Evolutionary conservation across 2,329 filamentous ascomycete genomes (phyloP), one percentile per base, ranked within the genome.

Genomic region (Pestalotiopsis sp.): DNA sequence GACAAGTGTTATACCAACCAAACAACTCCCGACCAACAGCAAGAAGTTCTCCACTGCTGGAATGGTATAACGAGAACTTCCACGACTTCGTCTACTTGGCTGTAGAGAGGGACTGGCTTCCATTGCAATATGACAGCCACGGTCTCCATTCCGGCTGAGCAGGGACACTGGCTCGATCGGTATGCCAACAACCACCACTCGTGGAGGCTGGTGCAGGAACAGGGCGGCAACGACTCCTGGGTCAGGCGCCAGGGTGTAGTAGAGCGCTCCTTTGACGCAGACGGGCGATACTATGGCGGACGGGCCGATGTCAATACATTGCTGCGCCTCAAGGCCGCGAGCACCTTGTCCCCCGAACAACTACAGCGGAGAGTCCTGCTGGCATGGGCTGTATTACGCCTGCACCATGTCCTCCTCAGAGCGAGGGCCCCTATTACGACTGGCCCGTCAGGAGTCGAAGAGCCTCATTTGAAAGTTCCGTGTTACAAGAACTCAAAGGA

Each of bases 241-340:
- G 17, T 27, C 20, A 62, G 59, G n/a, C 59, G 59, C 13, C 59
- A 62, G 27, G 59, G 59, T 17, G 36, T 75, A 2, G 68, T 74
- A 17, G 74, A 75, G 60, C 65, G 69, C n/a, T 66, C 67, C n/a
- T 75, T 75, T 68, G 73, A 75, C 68, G 39, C 69, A 3, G 74
- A 75, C 60, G 74, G 73, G 13, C 69, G 68, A 20, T 73, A 74
- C 58, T 70, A 72, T 36, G 73, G 70, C 17, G 74, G 74, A 17
- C 69, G 73, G 45, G 73, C 73, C 14, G 74, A 75, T 56, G 67
- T 75, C 25, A 74, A 70, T 36, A 38, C 70, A 14, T 65, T 72
- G 52, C 64, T 75, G 17, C 68, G 52, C 2, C 49, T 70, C n/a
- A 65, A 67, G 23, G 41, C 73, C 36, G 68, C 68, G 17, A 74